Base-by-base conservation (phyloP, 257 asterid genomes). In the Echites panduratus region DNA sequence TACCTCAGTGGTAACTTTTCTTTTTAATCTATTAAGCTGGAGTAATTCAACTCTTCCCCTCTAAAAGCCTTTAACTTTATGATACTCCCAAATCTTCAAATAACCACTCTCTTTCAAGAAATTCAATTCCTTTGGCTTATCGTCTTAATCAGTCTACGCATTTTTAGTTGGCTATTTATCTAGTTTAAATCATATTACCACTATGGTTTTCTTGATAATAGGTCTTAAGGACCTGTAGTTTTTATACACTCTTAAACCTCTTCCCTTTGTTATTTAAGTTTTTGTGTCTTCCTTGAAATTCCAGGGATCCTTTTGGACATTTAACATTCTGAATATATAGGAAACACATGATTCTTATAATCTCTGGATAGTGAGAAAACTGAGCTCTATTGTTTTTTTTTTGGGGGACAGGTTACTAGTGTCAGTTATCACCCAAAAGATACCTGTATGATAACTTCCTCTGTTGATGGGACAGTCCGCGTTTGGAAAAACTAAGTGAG, bases 371-470 rank as follows among this genome's bases (percentile, higher is more conserved):
- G 10, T 17, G 14, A n/a, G 16, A 9, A 73, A 68, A 47, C 20
- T 40, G 41, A 41, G 24, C 27, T 59, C 66, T 32, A 45, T 27
- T 22, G 49, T 56, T 35, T 35, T 78, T 41, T 56, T 64, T 70
- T 52, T 66, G 49, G n/a, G n/a, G n/a, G n/a, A 74, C 87, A 93
- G 98, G 98, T 93, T 70, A 91, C 96, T 35, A 93, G 97, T 56
- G 98, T 88, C 20, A 93, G 96, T 79, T 93, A 88, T 83, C 98
- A 93, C 86, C 97, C 97, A 0, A 91, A 85, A 78, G 98, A 89
- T 26, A 87, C 83, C 69, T 89, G 97, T 80, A 93, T 93, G 97
- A 65, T 93, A 67, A 88, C 90, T 65, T 88, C 96, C 64, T 93
- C 98, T 35, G 98, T 89, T 63, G 98, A 93, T 87, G 96, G 97